These are phyloP conservation scores for Malus hybrid DNA, from an alignment of 331 rosid genomes.

Conservation along the genomic window DNA sequence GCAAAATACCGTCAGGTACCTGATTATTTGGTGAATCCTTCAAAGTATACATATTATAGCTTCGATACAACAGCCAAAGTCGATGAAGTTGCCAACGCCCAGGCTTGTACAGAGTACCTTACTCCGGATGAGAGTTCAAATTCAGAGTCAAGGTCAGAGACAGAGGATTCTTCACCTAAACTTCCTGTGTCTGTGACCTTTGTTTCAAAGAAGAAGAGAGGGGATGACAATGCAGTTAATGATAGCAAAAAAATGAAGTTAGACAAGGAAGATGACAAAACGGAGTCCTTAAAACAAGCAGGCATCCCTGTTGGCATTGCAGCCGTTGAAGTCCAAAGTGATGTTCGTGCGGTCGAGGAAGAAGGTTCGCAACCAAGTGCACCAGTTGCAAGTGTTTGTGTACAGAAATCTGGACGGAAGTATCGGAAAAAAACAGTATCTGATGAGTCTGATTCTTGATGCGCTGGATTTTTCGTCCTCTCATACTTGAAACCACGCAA, in stretches of 20 bases:
- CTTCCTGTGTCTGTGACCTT: conserved; percentile 19
- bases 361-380: conserved; percentile 8
- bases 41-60: conserved; percentile 16
- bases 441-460: conserved; percentile 10
- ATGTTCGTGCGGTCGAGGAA: conserved; percentile 7
- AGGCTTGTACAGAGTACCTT: conserved; percentile 3
- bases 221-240: conserved; percentile 3
- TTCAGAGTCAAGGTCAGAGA: conserved; percentile 1
- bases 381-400: background rate
- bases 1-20: background rate
- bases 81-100: conserved; percentile 12
- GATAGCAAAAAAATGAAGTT: background rate
- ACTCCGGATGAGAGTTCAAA: background rate
- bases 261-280: conserved; percentile 4
- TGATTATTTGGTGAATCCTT: conserved; percentile 26
- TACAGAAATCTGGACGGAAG: conserved; percentile 11
- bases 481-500: background rate
- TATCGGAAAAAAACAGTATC: conserved; percentile 6
- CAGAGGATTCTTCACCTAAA: conserved; percentile 4
- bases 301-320: conserved; percentile 11
- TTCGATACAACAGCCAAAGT: conserved; percentile 9
- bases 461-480: background rate
- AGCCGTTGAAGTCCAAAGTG: conserved; percentile 11
- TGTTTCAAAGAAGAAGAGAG: conserved; percentile 14
- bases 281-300: background rate